Conservation (phyloP, 2,329 filamentous ascomycete species). For the Clonostachys solani region DNA sequence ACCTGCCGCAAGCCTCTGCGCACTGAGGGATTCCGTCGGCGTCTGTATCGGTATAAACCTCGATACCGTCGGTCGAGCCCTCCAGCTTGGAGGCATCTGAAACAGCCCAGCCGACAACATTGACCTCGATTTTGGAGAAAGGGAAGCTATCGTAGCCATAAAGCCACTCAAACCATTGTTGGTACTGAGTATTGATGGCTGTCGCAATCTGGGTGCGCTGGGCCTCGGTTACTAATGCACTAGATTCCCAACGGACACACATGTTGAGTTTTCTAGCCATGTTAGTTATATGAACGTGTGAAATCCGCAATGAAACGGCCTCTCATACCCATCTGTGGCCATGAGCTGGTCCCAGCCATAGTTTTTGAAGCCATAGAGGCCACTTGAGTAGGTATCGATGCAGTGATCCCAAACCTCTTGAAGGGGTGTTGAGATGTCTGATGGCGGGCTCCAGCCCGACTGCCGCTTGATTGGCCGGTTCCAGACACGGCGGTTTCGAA, state of each 20-base stretch:
- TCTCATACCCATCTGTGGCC: background rate
- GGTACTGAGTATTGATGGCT: conserved; percentile 25
- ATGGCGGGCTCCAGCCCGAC: background rate
- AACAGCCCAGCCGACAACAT: conserved; percentile 38
- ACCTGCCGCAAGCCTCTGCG: conserved; percentile 7
- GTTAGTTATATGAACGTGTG: too few species aligned
- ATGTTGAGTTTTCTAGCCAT: conserved; percentile 8
- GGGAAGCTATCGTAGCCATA: conserved; percentile 39
- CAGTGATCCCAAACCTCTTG: background rate
- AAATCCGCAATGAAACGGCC: too few species aligned
- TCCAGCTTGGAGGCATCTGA: conserved; percentile 26
- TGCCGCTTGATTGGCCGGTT: conserved; percentile 30
- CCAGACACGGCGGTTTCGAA: background rate
- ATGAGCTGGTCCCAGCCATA: background rate
- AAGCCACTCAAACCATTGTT: conserved; percentile 35
- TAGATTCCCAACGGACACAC: conserved; percentile 40
- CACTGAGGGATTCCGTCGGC: conserved; percentile 34
- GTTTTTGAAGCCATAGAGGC: background rate
- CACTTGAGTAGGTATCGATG: background rate
- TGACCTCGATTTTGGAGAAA: conserved; percentile 27
- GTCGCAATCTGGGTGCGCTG: conserved; percentile 28
- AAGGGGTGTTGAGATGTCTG: background rate
- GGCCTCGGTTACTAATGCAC: conserved; percentile 23
- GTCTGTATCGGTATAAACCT: conserved; percentile 36
- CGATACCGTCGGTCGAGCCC: conserved; percentile 26